Evolutionary conservation across 169 alveolate species (phyloP).

Genomic region (Eimeria maxima): DNA sequence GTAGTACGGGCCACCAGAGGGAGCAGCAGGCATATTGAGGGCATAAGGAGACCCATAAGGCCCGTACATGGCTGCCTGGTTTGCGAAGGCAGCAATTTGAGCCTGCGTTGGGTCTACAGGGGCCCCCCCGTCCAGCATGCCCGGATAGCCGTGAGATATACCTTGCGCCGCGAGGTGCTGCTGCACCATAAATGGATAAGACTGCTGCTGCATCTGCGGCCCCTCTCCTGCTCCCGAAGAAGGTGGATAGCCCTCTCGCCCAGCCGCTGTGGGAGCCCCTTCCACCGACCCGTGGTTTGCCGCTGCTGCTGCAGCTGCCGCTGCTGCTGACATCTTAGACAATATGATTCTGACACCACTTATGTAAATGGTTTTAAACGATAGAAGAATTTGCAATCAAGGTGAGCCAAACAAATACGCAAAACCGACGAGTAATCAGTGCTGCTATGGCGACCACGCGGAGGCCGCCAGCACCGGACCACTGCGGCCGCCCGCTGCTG

Average conservation of each 20-base stretch:
- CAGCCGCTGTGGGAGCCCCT: slow-evolving; percentile 48
- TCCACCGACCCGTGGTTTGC: slow-evolving; percentile 69
- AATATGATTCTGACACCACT: slow-evolving; percentile 33
- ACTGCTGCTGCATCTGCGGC: slow-evolving; percentile 34
- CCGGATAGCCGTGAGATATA: slow-evolving; percentile 67
- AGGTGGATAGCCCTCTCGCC: slow-evolving; percentile 58
- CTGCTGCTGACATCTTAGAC: slow-evolving; percentile 46
- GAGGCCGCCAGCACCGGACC: slow-evolving; percentile 80
- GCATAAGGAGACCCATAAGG: slow-evolving; percentile 77
- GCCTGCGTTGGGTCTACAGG: slow-evolving; percentile 73
- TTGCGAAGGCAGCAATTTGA: slow-evolving; percentile 76
- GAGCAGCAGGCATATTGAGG: slow-evolving; percentile 60
- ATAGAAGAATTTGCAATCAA: slow-evolving; percentile 17
- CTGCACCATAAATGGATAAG: slow-evolving; percentile 53
- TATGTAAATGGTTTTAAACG: slow-evolving; percentile 29
- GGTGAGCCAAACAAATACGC: not conserved
- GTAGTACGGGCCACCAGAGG: slow-evolving; percentile 56
- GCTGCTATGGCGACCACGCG: not conserved
- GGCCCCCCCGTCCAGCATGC: slow-evolving; percentile 71
- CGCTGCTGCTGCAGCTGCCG: slow-evolving; percentile 66
- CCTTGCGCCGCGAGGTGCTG: slow-evolving; percentile 64
- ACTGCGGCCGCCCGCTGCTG: slow-evolving; percentile 75
- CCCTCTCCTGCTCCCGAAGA: slow-evolving; percentile 68
- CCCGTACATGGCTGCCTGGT: slow-evolving; percentile 76
- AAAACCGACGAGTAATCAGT: not conserved